These are phyloP conservation scores for Chrysoporthe puriensis DNA, from an alignment of 2,329 filamentous ascomycete species.

Conservation along the genomic window DNA sequence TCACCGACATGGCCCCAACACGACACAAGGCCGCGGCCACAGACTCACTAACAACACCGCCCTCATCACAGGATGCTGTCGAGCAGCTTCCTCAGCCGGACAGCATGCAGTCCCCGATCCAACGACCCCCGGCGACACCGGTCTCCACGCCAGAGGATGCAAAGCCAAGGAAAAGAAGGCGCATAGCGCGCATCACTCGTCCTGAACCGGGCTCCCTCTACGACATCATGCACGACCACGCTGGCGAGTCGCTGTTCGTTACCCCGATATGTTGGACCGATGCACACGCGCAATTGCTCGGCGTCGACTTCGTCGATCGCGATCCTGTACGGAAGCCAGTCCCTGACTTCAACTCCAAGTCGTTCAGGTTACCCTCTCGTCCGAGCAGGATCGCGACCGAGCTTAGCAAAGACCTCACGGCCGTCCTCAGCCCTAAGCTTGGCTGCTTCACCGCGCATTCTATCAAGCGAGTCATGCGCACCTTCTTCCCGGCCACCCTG, in stretches of 20 bases:
- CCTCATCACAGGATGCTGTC: conserved; percentile 13
- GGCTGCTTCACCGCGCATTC: conserved; percentile 43
- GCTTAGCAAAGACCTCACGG: conserved; percentile 49
- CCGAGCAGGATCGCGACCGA: conserved; percentile 48
- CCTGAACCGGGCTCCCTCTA: conserved; percentile 55
- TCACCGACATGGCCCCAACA: conserved; percentile 19
- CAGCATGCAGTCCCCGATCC: background rate
- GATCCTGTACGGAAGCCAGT: conserved; percentile 47
- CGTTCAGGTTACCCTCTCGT: conserved; percentile 19
- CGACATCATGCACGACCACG: conserved; percentile 54
- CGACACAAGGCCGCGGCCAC: conserved; percentile 8
- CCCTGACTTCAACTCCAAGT: conserved; percentile 35
- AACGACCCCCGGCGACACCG: conserved; percentile 1
- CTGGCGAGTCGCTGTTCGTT: conserved; percentile 52
- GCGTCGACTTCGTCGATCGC: conserved; percentile 49
- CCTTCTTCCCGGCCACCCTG: conserved; percentile 45
- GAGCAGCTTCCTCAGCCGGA: background rate
- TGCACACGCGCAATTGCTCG: conserved; percentile 51
- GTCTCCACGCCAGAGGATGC: conserved; percentile 15
- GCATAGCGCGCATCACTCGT: conserved; percentile 40
- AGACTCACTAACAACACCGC: conserved; percentile 8
- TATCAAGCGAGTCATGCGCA: conserved; percentile 49
- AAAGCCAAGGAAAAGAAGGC: conserved; percentile 32
- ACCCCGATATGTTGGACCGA: conserved; percentile 62
- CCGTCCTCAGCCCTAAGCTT: conserved; percentile 43